Conservation (phyloP, 2,329 filamentous ascomycete genomes). For the Curvularia eragrostidis region DNA sequence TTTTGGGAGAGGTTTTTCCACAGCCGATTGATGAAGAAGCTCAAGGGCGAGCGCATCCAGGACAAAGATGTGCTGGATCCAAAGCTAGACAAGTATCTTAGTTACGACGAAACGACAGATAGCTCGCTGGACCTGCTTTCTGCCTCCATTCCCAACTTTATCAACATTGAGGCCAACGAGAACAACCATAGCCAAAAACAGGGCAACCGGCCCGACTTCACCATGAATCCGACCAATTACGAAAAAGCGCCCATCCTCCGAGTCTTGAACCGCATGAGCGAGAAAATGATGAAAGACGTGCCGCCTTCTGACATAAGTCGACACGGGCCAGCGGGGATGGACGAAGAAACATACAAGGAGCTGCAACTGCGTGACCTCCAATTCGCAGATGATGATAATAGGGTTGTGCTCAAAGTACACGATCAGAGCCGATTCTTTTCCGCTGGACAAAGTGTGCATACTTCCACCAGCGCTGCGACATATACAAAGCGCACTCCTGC, state of each 20-base stretch:
- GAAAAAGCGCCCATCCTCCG: slow-evolving; percentile 87
- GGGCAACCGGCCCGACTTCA: slow-evolving; percentile 86
- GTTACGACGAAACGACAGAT: slow-evolving; percentile 68
- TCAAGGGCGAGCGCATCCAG: slow-evolving; percentile 85
- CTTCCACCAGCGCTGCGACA: slow-evolving; percentile 58
- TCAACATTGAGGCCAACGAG: slow-evolving; percentile 93
- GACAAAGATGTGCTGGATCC: slow-evolving; percentile 78
- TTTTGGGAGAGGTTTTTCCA: slow-evolving; percentile 97
- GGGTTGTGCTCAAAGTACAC: slow-evolving; percentile 84
- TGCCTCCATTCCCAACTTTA: slow-evolving; percentile 80
- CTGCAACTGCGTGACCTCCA: slow-evolving; percentile 81
- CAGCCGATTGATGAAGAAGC: slow-evolving; percentile 85
- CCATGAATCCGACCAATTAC: slow-evolving; percentile 79
- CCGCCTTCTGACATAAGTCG: slow-evolving; percentile 76
- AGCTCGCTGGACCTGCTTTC: slow-evolving; percentile 56
- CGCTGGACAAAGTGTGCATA: slow-evolving; percentile 52
- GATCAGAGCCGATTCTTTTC: slow-evolving; percentile 87
- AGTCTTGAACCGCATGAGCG: slow-evolving; percentile 86
- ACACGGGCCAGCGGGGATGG: slow-evolving; percentile 69
- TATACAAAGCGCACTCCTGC: slow-evolving; percentile 74
- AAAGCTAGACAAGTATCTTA: slow-evolving; percentile 85
- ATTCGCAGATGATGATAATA: slow-evolving; percentile 74
- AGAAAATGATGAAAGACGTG: slow-evolving; percentile 91
- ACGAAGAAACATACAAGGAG: slow-evolving; percentile 76
- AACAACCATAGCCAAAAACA: slow-evolving; percentile 87